Conservation (phyloP, 164 flowering plant species). For the Vitis riparia region DNA sequence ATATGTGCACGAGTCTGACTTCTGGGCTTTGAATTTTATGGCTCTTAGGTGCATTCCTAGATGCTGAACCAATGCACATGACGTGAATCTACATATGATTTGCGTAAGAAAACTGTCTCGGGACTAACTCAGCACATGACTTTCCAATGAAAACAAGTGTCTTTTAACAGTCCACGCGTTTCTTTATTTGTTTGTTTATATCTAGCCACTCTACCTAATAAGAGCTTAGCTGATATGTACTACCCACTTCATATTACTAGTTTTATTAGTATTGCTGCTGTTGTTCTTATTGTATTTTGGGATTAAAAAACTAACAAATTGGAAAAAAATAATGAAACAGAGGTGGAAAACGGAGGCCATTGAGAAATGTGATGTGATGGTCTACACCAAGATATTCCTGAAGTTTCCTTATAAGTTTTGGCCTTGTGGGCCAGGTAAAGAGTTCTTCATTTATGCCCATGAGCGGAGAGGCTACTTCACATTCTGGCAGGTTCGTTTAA, state of each 20-base stretch:
- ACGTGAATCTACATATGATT: too few species aligned
- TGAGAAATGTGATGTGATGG: slow-evolving; percentile 73
- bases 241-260: not conserved
- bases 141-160: too few species aligned
- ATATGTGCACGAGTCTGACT: too few species aligned
- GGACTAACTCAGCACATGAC: too few species aligned
- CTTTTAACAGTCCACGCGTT: too few species aligned
- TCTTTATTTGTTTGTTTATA: too few species aligned
- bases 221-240: not conserved
- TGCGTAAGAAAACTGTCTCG: too few species aligned
- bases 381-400: slow-evolving; percentile 90
- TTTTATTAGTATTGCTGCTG: too few species aligned
- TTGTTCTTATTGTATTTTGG: not conserved
- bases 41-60: too few species aligned
- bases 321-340: slow-evolving; percentile 38
- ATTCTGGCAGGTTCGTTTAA: slow-evolving; percentile 91
- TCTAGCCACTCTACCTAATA: too few species aligned
- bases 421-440: slow-evolving; percentile 81
- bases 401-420: slow-evolving; percentile 86
- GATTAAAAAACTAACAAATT: not conserved
- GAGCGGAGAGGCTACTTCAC: slow-evolving; percentile 94
- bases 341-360: slow-evolving; percentile 87
- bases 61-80: too few species aligned
- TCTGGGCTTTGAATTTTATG: too few species aligned
- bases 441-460: slow-evolving; percentile 93